Evolutionary conservation across 257 asterid species (phyloP).

Genomic region (Rubia yunnanensis): DNA sequence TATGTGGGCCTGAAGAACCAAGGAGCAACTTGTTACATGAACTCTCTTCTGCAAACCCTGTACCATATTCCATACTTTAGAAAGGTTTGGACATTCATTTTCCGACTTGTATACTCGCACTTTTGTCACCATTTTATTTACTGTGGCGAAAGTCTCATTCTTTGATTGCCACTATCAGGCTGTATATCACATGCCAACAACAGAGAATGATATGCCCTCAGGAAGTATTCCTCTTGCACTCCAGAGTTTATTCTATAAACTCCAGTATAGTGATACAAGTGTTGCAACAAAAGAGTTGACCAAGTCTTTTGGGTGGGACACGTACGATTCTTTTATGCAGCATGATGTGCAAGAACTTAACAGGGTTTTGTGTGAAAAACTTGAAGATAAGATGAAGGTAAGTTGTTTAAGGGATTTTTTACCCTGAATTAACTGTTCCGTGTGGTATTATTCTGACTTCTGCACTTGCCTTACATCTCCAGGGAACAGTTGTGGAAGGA

Average conservation of each 20-base stretch:
- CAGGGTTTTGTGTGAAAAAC: slow-evolving; percentile 87
- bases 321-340: slow-evolving; percentile 94
- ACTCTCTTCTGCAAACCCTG: slow-evolving; percentile 90
- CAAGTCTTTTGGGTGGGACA: slow-evolving; percentile 99
- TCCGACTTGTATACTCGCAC: slow-evolving; percentile 12
- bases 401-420: slow-evolving; percentile 7
- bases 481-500: slow-evolving; percentile 99
- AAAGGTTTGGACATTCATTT: slow-evolving; percentile 48
- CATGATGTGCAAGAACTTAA: slow-evolving; percentile 98
- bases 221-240: slow-evolving; percentile 98
- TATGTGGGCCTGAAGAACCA: slow-evolving; percentile 97
- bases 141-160: slow-evolving; percentile 19
- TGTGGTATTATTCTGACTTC: slow-evolving; percentile 15
- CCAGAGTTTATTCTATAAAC: slow-evolving; percentile 96
- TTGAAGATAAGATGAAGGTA: slow-evolving; percentile 99
- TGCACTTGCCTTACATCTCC: slow-evolving; percentile 25
- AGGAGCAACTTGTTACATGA: slow-evolving; percentile 99
- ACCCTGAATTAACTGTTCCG: slow-evolving; percentile 6
- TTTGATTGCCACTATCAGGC: slow-evolving; percentile 44
- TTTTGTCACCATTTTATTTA: slow-evolving; percentile 12
- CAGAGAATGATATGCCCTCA: slow-evolving; percentile 98
- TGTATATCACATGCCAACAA: slow-evolving; percentile 98
- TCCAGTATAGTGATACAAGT: slow-evolving; percentile 85
- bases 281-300: slow-evolving; percentile 97
- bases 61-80: slow-evolving; percentile 94